phyloP scores from a whole-genome alignment of 306 rosid species.

The Cucurbita argyrosperma region DNA sequence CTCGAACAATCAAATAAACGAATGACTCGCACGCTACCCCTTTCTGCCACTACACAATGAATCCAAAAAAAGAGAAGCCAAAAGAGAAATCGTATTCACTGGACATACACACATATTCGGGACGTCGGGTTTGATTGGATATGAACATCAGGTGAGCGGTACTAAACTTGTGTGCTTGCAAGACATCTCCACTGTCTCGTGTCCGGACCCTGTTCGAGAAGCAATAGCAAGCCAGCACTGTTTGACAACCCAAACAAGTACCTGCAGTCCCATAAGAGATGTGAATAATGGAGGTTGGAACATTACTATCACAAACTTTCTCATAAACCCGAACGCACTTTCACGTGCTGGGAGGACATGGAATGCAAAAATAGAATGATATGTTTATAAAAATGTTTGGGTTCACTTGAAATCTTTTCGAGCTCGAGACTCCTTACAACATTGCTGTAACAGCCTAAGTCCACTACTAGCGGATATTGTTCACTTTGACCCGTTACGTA shows the following conservation, averaged over 20 bases:
- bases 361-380: background rate
- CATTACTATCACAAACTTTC: background rate
- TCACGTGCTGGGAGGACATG: background rate
- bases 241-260: slow-evolving; percentile 48
- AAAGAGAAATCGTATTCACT: slow-evolving; percentile 2
- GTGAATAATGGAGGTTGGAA: background rate
- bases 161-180: slow-evolving; percentile 51
- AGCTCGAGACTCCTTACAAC: background rate
- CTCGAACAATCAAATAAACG: slow-evolving; percentile 2
- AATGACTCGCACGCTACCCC: slow-evolving; percentile 23
- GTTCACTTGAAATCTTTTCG: background rate
- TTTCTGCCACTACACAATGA: slow-evolving; percentile 29
- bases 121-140: slow-evolving; percentile 11
- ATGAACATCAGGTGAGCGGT: slow-evolving; percentile 12
- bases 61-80: slow-evolving; percentile 9
- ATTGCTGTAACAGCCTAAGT: background rate
- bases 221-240: slow-evolving; percentile 59
- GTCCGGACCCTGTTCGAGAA: slow-evolving; percentile 48
- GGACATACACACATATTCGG: slow-evolving; percentile 10
- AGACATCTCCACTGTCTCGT: slow-evolving; percentile 65
- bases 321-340: background rate
- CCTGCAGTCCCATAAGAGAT: slow-evolving; percentile 29
- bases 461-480: too few species aligned
- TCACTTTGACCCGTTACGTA: too few species aligned
- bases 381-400: background rate